phyloP scores from a whole-genome alignment of 345 rosid genomes.

The Streptanthus diversifolius region DNA sequence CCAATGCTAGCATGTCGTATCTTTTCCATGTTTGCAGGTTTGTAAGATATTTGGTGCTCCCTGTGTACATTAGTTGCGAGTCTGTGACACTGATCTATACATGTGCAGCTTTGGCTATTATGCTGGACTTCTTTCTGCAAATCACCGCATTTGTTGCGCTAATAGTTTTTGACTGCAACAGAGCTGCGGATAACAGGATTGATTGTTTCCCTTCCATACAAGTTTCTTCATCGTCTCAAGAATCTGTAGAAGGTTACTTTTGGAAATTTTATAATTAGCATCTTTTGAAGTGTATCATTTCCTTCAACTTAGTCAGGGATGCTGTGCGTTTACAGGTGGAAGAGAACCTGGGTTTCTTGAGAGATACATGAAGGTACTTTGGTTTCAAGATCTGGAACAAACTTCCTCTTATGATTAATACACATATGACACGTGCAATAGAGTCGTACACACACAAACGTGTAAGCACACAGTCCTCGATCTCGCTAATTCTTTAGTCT shows the following conservation, averaged over 20 bases:
- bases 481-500: slow-evolving; percentile 19
- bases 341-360: slow-evolving; percentile 75
- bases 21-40: slow-evolving; percentile 98
- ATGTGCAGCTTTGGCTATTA: slow-evolving; percentile 82
- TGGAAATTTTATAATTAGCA: not conserved
- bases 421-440: slow-evolving; percentile 1
- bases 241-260: slow-evolving; percentile 63
- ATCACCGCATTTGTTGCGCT: slow-evolving; percentile 96
- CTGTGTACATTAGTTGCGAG: not conserved
- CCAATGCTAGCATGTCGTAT: slow-evolving; percentile 99
- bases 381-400: slow-evolving; percentile 4
- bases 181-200: slow-evolving; percentile 74
- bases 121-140: slow-evolving; percentile 92
- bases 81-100: slow-evolving; percentile 21
- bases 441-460: not conserved
- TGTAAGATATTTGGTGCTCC: slow-evolving; percentile 8
- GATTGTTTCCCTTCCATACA: slow-evolving; percentile 92
- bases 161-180: slow-evolving; percentile 78
- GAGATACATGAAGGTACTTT: slow-evolving; percentile 83
- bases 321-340: slow-evolving; percentile 48
- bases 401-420: slow-evolving; percentile 13
- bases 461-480: not conserved
- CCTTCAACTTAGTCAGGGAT: slow-evolving; percentile 11
- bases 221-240: slow-evolving; percentile 51
- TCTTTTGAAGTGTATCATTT: not conserved